Conservation (phyloP, 140 eudicot genomes). For the Erigeron philadelphicus region DNA sequence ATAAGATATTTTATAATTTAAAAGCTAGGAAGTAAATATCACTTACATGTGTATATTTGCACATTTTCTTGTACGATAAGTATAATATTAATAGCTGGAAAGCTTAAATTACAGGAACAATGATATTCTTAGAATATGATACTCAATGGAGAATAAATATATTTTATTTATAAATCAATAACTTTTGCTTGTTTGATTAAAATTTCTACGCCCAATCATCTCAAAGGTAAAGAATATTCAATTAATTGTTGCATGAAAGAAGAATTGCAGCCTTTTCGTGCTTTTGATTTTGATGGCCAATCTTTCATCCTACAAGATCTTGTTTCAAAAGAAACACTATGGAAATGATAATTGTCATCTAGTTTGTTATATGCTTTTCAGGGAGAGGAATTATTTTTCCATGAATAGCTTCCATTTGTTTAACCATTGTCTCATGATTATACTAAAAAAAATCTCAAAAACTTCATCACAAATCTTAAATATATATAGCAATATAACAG, state of each 20-base stretch:
- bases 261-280: constrained; percentile 35
- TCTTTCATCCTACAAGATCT: constrained; percentile 41
- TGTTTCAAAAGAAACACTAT: constrained; percentile 28
- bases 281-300: constrained; percentile 42
- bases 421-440: no score
- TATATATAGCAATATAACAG: no score
- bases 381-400: background rate
- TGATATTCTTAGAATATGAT: constrained; percentile 38
- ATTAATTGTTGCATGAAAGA: constrained; percentile 37
- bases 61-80: constrained; percentile 15
- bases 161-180: background rate
- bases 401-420: background rate
- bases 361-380: constrained; percentile 9
- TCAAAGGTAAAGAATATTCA: constrained; percentile 36
- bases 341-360: constrained; percentile 9
- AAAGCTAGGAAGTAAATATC: no score
- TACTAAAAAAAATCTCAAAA: no score
- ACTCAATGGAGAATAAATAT: constrained; percentile 21
- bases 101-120: constrained; percentile 29
- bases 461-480: no score
- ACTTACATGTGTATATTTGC: background rate
- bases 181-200: constrained; percentile 14
- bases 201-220: constrained; percentile 26
- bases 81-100: constrained; percentile 36
- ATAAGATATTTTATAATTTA: no score